A percentile compares a stretch with the other conserved stretches of the same genome.
These are phyloP conservation scores for Hirsutella rhossiliensis DNA, from an alignment of 2,329 filamentous ascomycete species.

Conservation along the genomic window DNA sequence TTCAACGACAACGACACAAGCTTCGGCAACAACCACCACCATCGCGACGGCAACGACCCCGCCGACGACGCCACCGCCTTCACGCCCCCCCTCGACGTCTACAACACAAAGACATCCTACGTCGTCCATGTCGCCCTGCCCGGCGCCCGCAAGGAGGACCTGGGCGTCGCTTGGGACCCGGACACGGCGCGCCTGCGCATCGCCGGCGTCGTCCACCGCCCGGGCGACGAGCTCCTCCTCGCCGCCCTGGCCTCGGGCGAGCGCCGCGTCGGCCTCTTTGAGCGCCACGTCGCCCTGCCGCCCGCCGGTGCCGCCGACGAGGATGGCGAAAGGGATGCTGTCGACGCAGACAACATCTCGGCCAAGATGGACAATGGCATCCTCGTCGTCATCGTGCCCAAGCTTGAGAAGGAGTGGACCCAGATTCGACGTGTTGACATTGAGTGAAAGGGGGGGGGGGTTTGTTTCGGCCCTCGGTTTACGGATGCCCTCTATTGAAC, in stretches of 20 bases:
- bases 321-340: slow-evolving; percentile 45
- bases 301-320: slow-evolving; percentile 34
- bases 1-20: slow-evolving; percentile 5
- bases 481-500: too few relatives aligned
- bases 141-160: slow-evolving; percentile 67
- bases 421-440: slow-evolving; percentile 50
- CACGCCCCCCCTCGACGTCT: slow-evolving; percentile 60
- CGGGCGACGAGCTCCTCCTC: slow-evolving; percentile 57
- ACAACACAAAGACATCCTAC: slow-evolving; percentile 53
- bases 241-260: slow-evolving; percentile 51
- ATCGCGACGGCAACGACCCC: too few relatives aligned
- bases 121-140: slow-evolving; percentile 66
- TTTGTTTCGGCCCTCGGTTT: too few relatives aligned
- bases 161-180: slow-evolving; percentile 64
- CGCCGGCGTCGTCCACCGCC: slow-evolving; percentile 61
- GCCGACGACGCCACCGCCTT: slow-evolving; percentile 27
- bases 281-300: slow-evolving; percentile 54
- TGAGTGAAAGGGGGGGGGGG: too few relatives aligned
- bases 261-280: slow-evolving; percentile 63
- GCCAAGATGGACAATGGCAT: slow-evolving; percentile 73
- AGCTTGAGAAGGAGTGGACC: slow-evolving; percentile 54
- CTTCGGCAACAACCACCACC: background rate
- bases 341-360: slow-evolving; percentile 56
- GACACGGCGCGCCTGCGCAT: slow-evolving; percentile 55
- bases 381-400: slow-evolving; percentile 64